These are phyloP conservation scores for Backusella parvicylindrica DNA, from an alignment of 192 early-diverging fungal species.

Conservation along the genomic window DNA sequence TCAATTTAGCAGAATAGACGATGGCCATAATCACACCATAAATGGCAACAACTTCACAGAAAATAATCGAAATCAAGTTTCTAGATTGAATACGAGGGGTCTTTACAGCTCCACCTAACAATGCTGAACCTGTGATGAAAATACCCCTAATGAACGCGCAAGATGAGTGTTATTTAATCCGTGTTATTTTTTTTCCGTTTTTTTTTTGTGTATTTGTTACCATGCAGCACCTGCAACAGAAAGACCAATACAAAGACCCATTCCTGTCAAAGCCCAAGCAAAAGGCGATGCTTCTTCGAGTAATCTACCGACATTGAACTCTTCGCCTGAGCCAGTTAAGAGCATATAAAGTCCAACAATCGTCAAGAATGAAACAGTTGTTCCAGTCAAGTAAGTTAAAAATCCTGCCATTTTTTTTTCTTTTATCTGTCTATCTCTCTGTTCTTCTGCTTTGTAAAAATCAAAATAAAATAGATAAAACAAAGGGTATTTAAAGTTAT, in stretches of 20 bases:
- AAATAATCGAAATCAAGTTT: slow-evolving; percentile 98
- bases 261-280: slow-evolving; percentile 89
- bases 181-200: background rate
- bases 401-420: slow-evolving; percentile 12
- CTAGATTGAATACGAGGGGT: slow-evolving; percentile 92
- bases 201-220: slow-evolving; percentile 38
- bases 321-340: slow-evolving; percentile 83
- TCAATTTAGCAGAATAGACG: slow-evolving; percentile 86
- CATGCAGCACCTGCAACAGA: slow-evolving; percentile 94
- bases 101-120: slow-evolving; percentile 86
- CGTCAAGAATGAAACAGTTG: slow-evolving; percentile 32
- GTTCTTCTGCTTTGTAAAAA: background rate
- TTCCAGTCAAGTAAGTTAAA: slow-evolving; percentile 18
- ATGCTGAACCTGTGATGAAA: slow-evolving; percentile 81
- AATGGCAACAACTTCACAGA: slow-evolving; percentile 99
- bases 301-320: slow-evolving; percentile 83
- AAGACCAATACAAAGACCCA: slow-evolving; percentile 79
- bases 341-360: slow-evolving; percentile 76
- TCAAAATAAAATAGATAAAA: background rate
- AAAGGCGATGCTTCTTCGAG: slow-evolving; percentile 78
- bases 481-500: background rate
- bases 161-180: background rate
- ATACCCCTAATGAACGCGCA: slow-evolving; percentile 73
- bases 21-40: slow-evolving; percentile 99
- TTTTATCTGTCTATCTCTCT: background rate